phyloP scores from a whole-genome alignment of 2,329 filamentous ascomycete species.

The Berkeleyomyces rouxiae region DNA sequence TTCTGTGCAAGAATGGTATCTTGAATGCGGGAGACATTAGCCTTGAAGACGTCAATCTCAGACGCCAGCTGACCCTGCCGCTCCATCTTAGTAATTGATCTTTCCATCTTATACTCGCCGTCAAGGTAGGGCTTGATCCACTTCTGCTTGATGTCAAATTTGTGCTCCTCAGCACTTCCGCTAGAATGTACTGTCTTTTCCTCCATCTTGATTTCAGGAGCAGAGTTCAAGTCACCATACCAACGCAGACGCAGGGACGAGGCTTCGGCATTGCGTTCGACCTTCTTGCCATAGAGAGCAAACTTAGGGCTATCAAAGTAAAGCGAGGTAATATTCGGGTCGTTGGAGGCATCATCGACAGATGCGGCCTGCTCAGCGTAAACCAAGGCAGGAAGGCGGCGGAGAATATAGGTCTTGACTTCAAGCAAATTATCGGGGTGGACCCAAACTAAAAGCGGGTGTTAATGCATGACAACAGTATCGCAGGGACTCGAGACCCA shows the following conservation, averaged over 20 bases:
- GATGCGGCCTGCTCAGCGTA: slow-evolving; percentile 82
- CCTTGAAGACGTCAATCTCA: slow-evolving; percentile 52
- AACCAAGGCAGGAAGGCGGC: slow-evolving; percentile 75
- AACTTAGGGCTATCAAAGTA: slow-evolving; percentile 90
- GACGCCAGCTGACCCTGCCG: slow-evolving; percentile 51
- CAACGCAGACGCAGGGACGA: slow-evolving; percentile 76
- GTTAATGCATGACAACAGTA: slow-evolving; percentile 19
- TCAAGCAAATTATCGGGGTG: slow-evolving; percentile 90
- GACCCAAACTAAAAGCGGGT: slow-evolving; percentile 55
- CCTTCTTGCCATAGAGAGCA: slow-evolving; percentile 70
- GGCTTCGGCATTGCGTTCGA: slow-evolving; percentile 57
- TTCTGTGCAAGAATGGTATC: slow-evolving; percentile 60
- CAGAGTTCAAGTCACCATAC: slow-evolving; percentile 69
- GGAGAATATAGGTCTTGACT: slow-evolving; percentile 88
- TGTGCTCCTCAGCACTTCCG: slow-evolving; percentile 60
- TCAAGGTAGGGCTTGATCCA: slow-evolving; percentile 78
- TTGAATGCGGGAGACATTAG: slow-evolving; percentile 61
- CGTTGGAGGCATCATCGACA: slow-evolving; percentile 61
- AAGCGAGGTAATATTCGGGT: slow-evolving; percentile 84
- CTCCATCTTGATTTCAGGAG: slow-evolving; percentile 70
- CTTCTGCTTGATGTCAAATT: slow-evolving; percentile 82
- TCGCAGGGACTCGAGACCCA: neutral
- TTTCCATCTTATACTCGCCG: slow-evolving; percentile 82
- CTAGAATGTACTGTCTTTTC: slow-evolving; percentile 72
- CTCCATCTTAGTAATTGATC: slow-evolving; percentile 74